Percentiles rank a stretch among this genome's conserved stretches.
Conservation (phyloP, 2,329 filamentous ascomycete species). For the Juglanconis juglandina region DNA sequence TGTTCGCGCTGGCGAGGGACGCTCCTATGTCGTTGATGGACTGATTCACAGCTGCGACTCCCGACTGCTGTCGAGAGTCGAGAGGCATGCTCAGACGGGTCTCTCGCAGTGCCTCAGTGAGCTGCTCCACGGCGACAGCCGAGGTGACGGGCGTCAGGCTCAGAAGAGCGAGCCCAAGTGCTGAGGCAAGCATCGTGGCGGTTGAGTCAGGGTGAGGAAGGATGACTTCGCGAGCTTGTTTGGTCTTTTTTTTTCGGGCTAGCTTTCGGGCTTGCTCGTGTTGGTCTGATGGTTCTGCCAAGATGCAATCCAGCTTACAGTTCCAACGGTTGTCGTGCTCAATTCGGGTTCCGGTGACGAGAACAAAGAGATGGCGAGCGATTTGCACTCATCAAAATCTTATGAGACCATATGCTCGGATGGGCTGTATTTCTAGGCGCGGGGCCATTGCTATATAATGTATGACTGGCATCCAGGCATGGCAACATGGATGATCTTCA, state of each 20-base stretch:
- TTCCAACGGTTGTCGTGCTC: no score
- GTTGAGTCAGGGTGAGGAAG: neutral
- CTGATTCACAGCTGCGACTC: neutral
- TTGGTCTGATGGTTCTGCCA: no score
- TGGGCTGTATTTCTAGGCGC: no score
- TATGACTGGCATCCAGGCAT: neutral
- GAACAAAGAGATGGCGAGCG: no score
- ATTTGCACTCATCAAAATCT: no score
- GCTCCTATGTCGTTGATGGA: neutral
- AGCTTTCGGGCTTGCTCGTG: no score
- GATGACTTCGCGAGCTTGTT: neutral
- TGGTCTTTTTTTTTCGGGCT: neutral
- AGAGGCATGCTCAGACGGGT: neutral
- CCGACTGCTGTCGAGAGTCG: neutral
- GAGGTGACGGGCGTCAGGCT: neutral
- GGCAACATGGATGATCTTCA: no score
- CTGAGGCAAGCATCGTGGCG: constrained; percentile 3
- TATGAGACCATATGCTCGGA: no score
- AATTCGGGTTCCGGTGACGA: no score
- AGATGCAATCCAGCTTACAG: no score
- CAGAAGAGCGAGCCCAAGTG: neutral
- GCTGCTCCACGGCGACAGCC: neutral
- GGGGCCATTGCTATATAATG: no score
- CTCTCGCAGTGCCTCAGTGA: neutral
- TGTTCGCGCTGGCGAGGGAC: neutral